phyloP scores from a whole-genome alignment of 345 rosid species.

The Arabidopsis suecica region DNA sequence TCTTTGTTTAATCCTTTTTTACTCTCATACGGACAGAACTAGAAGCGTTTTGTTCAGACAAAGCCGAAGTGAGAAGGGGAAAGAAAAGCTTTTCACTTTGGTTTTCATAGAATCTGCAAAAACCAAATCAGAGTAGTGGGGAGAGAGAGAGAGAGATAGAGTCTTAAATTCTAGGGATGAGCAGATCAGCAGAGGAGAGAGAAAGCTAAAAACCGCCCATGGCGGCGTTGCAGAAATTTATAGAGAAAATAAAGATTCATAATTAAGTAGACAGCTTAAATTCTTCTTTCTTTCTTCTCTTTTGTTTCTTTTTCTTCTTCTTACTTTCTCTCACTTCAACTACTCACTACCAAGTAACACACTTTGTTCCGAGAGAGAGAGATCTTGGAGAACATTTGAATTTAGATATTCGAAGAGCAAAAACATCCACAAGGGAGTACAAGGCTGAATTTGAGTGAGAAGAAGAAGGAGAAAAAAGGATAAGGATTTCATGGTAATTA shows the following conservation, averaged over 20 bases:
- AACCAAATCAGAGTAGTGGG: slow-evolving; percentile 29
- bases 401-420: slow-evolving; percentile 7
- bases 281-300: slow-evolving; percentile 27
- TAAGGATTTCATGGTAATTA: slow-evolving; percentile 45
- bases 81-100: slow-evolving; percentile 46
- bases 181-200: slow-evolving; percentile 55
- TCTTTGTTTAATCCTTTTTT: slow-evolving; percentile 33
- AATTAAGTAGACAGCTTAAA: slow-evolving; percentile 21
- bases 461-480: slow-evolving; percentile 1
- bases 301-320: slow-evolving; percentile 29
- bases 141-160: slow-evolving; percentile 26
- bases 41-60: slow-evolving; percentile 47
- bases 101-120: slow-evolving; percentile 43
- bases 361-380: slow-evolving; percentile 25
- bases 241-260: slow-evolving; percentile 31
- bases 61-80: slow-evolving; percentile 42
- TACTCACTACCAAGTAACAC: slow-evolving; percentile 28
- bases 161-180: slow-evolving; percentile 50
- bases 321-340: slow-evolving; percentile 42
- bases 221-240: slow-evolving; percentile 79
- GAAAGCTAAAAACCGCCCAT: slow-evolving; percentile 46
- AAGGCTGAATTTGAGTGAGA: slow-evolving; percentile 23
- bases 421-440: slow-evolving; percentile 1
- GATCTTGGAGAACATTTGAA: slow-evolving; percentile 18
- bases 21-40: slow-evolving; percentile 39